Evolutionary conservation across 805 yeast genomes (phyloP).

Genomic region (Pichia pseudocactophila): DNA sequence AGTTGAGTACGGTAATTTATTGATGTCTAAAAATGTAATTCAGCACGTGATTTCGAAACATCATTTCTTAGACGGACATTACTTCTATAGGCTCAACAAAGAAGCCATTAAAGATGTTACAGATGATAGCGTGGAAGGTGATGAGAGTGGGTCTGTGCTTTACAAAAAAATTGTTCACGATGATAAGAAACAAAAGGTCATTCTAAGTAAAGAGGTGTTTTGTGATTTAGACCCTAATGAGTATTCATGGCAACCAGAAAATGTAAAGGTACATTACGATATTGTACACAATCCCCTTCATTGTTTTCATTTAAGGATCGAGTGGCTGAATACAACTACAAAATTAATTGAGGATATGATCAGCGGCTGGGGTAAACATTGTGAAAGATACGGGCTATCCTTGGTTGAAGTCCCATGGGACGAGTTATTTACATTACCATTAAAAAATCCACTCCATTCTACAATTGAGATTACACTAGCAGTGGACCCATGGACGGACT

Average conservation of each 20-base stretch:
- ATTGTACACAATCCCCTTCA: constrained; percentile 89
- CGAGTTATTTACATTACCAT: constrained; percentile 71
- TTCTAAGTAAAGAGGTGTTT: constrained; percentile 56
- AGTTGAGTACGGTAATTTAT: constrained; percentile 61
- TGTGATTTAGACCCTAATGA: constrained; percentile 68
- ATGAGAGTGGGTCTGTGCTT: not conserved
- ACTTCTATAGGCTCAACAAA: constrained; percentile 65
- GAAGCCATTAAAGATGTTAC: constrained; percentile 31
- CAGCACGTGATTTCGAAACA: constrained; percentile 80
- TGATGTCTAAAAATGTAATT: constrained; percentile 67
- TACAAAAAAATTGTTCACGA: not conserved
- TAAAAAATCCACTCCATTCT: constrained; percentile 80
- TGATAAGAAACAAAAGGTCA: constrained; percentile 28
- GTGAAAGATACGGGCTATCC: constrained; percentile 76
- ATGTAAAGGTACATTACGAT: constrained; percentile 79
- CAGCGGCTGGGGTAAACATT: constrained; percentile 67
- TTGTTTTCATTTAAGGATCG: constrained; percentile 83
- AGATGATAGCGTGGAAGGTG: not conserved
- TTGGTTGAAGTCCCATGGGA: constrained; percentile 88
- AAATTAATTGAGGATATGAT: constrained; percentile 74
- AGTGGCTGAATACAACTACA: constrained; percentile 89
- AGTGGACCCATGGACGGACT: constrained; percentile 63
- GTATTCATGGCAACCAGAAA: constrained; percentile 69
- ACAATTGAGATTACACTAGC: constrained; percentile 60
- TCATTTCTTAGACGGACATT: constrained; percentile 85